phyloP scores from a whole-genome alignment of 2,329 filamentous ascomycete species.

The Setomelanomma holmii region DNA sequence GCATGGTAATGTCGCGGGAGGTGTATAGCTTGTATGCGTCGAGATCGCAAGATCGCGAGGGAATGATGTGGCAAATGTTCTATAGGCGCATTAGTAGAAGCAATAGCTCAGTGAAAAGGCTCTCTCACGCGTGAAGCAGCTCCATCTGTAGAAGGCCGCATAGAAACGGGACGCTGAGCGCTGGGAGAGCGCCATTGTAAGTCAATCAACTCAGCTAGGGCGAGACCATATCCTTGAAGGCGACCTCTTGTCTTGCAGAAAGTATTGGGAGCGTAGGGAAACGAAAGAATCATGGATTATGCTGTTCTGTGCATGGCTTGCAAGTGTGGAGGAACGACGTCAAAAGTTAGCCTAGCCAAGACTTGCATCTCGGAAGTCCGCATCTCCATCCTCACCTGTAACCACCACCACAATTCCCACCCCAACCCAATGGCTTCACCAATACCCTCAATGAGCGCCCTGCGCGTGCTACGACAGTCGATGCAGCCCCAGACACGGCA shows the following conservation, averaged over 20 bases:
- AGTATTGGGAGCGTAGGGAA: constrained; percentile 5
- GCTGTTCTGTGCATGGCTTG: background rate
- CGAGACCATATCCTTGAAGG: background rate
- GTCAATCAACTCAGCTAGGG: background rate
- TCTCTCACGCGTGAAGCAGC: constrained; percentile 34
- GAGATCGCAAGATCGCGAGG: background rate
- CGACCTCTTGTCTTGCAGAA: background rate
- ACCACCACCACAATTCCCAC: constrained; percentile 6
- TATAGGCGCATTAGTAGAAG: constrained; percentile 9
- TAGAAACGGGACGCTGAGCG: constrained; percentile 49
- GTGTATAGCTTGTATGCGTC: background rate
- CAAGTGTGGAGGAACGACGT: background rate
- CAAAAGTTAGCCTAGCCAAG: constrained; percentile 24
- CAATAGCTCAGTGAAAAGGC: background rate
- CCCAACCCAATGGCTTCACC: constrained; percentile 38
- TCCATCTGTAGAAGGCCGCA: constrained; percentile 55
- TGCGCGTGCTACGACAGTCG: constrained; percentile 39
- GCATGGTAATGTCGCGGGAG: constrained; percentile 15
- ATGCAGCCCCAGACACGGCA: constrained; percentile 27
- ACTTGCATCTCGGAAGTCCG: constrained; percentile 28
- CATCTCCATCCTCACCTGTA: constrained; percentile 21
- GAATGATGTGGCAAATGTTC: constrained; percentile 16
- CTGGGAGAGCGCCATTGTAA: constrained; percentile 28
- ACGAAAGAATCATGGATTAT: background rate
- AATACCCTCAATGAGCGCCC: constrained; percentile 41